Base-by-base conservation (phyloP, 2,329 filamentous ascomycete species). In the Coniochaeta ligniaria region DNA sequence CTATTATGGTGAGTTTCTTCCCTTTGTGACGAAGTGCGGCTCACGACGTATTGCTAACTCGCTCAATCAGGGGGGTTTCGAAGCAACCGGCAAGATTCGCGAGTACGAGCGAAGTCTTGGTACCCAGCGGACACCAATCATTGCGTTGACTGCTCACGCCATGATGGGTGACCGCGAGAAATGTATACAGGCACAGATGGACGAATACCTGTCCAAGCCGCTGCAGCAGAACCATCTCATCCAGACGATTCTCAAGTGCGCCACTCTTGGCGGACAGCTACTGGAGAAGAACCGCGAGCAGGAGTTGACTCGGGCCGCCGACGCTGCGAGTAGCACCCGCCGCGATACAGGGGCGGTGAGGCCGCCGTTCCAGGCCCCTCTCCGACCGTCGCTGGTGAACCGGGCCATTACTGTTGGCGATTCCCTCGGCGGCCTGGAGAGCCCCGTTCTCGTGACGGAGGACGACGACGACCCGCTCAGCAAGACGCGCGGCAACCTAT, bases 131-230 rank as follows among this genome's bases (percentile, higher is more conserved):
- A 96, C 94, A 12, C 95, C 95, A 16, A 97, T 99, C 70, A 96
- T 99, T 69, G 95, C 95, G 2, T 83, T 99, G 52, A 99, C 95
- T 14, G 95, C 95, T 1, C 95, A 99, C 76, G 95, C 95, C 68
- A 99, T 99, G 95, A 88, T 98, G 79, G 95, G 95, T 65, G 95
- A 99, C 71, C 86, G 95, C 57, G 95, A 99, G 74, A 96, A 96
- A 80, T 99, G 95, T 74, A 96, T 99, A 63, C 92, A 96, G 73
- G 95, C 94, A 11, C 92, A 98, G 78, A 99, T 99, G 95, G 95
- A 99, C 73, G 95, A 99, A 74, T 99, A 99, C 72, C 80, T 99
- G 47, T 96, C 94, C 20, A 99, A 99, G 73, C 94, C 94, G 28
- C 80, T 98, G 63, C 96, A 97, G 75, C 94, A 96, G 72, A 97